phyloP scores from a whole-genome alignment of 805 yeast genomes.

The Sugiyamaella qingdaonensis region DNA sequence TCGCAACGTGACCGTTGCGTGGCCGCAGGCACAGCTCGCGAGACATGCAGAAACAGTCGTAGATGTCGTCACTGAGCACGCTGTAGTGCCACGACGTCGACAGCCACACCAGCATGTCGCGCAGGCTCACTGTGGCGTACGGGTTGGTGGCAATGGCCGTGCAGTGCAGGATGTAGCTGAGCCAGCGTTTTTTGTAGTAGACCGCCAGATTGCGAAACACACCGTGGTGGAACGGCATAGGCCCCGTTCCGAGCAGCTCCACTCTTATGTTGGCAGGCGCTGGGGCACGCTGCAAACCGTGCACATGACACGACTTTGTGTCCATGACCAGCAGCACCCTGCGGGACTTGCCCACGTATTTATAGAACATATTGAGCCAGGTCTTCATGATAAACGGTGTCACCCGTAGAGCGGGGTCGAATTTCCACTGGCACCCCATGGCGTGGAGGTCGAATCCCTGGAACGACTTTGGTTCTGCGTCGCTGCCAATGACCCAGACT shows the following conservation, averaged over 20 bases:
- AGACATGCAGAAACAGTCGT: neutral
- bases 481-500: conserved; percentile 7
- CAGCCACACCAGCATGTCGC: conserved; percentile 1
- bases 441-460: conserved; percentile 1
- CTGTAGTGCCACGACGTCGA: conserved; percentile 1
- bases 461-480: neutral
- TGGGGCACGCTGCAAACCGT: conserved; percentile 4
- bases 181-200: conserved; percentile 7
- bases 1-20: neutral
- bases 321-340: conserved; percentile 8
- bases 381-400: conserved; percentile 6
- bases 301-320: conserved; percentile 6
- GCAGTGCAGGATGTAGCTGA: conserved; percentile 6
- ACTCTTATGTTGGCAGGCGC: conserved; percentile 7
- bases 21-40: neutral
- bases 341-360: conserved; percentile 5
- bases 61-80: neutral
- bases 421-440: conserved; percentile 5
- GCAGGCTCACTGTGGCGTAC: neutral
- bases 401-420: conserved; percentile 3
- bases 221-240: conserved; percentile 7
- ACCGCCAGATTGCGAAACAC: conserved; percentile 5
- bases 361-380: conserved; percentile 8
- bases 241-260: neutral
- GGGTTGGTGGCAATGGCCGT: conserved; percentile 2